Evolutionary conservation across 306 rosid genomes (phyloP), one percentile per base, ranked within the genome.

Genomic region (Corylus heterophylla): DNA sequence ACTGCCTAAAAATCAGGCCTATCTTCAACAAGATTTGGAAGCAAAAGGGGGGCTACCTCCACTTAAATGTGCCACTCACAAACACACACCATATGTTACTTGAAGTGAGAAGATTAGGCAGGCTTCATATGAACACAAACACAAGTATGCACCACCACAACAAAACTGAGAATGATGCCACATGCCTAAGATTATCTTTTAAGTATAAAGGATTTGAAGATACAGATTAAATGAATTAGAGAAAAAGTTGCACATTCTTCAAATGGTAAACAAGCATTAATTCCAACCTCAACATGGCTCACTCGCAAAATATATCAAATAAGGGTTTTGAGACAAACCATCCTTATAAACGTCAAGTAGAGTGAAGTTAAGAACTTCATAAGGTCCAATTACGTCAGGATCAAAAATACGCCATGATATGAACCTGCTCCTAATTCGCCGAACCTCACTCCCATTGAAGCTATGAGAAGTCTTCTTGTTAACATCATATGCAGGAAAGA

Each of bases 291-390:
- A 50, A 35, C 22, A 64, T 67, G 61, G 29, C 31, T 49, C 42
- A 56, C 39, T 42, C 39, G 56, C 63, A 83, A 49, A 85, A 77
- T 37, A 80, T 48, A 70, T 75, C 71, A 69, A 64, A 73, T 17
- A 68, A 75, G 82, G 84, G 73, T 63, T 62, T 77, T 80, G 74
- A 82, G 69, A 83, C 90, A 62, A 83, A 95, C 98, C 47, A 74
- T 80, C 17, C 49, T 80, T 75, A 76, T 81, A 89, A 81, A 83
- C 91, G 42, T 88, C 92, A 22, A 54, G 85, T 68, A 92, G 87
- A 58, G 89, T 86, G 89, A 89, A 83, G 80, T 88, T 90, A 78
- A 91, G 78, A 77, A 95, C 92, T 84, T 95, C 98, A 74, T 91
- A 95, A 4, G 98, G 98, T 83, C 98, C 98, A 78, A 89, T 90